Percentiles rank a stretch among this genome's conserved stretches.
phyloP scores from a whole-genome alignment of 139 green algal genomes.

The Haematococcus sp. region DNA sequence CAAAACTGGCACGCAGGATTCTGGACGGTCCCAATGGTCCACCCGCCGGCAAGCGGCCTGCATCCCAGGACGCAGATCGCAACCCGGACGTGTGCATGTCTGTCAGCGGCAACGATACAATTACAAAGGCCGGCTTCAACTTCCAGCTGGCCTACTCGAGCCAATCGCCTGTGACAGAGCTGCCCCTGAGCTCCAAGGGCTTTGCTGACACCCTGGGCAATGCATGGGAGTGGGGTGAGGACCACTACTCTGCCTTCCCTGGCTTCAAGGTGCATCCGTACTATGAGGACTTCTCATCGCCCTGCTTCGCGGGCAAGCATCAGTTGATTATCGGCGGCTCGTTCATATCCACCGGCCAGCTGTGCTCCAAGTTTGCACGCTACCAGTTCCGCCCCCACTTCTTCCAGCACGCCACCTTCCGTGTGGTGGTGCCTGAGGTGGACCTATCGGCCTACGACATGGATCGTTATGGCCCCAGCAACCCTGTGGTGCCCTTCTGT shows the following conservation, averaged over 20 bases:
- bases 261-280: constrained; percentile 63
- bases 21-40: too few species aligned
- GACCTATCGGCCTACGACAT: constrained; percentile 21
- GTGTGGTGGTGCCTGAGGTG: constrained; percentile 33
- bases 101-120: constrained; percentile 2
- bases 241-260: constrained; percentile 64
- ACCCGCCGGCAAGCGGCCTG: too few species aligned
- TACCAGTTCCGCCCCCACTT: constrained; percentile 85
- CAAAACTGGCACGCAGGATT: too few species aligned
- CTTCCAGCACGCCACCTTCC: constrained; percentile 71
- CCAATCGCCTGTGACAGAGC: constrained; percentile 59
- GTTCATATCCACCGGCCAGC: constrained; percentile 75
- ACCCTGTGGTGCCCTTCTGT: constrained; percentile 41
- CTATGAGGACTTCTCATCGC: constrained; percentile 78
- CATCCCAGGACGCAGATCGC: neutral
- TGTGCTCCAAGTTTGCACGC: constrained; percentile 66
- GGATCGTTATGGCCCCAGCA: constrained; percentile 4
- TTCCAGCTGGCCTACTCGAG: constrained; percentile 66
- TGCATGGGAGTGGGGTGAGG: constrained; percentile 63
- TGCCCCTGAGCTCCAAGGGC: constrained; percentile 39
- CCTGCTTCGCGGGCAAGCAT: constrained; percentile 79
- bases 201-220: constrained; percentile 41
- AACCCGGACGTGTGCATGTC: neutral
- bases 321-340: constrained; percentile 68
- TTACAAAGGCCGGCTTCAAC: constrained; percentile 34